A percentile compares a stretch with the other conserved stretches of the same genome.
phyloP scores from a whole-genome alignment of 495 filamentous ascomycete species.

The Penicillium macrosclerotiorum region DNA sequence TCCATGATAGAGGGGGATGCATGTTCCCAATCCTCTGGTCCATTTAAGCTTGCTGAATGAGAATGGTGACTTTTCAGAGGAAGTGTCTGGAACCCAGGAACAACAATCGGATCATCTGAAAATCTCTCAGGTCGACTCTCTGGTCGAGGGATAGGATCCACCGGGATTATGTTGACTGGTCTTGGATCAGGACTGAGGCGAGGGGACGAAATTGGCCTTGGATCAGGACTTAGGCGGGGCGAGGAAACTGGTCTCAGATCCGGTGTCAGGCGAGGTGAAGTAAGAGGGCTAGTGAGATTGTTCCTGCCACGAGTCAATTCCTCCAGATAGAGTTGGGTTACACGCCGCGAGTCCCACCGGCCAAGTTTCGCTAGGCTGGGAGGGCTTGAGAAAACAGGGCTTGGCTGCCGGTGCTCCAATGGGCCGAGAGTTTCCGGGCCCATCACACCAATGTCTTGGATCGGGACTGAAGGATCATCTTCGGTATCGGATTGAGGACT shows the following conservation, averaged over 20 bases:
- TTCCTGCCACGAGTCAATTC: slow-evolving; percentile 43
- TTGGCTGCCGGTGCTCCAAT: not conserved
- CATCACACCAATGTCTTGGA: slow-evolving; percentile 21
- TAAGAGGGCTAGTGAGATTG: slow-evolving; percentile 21
- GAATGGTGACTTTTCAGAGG: slow-evolving; percentile 16
- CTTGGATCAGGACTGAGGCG: no score
- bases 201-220: no score
- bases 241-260: no score
- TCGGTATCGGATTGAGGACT: slow-evolving; percentile 27
- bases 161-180: no score
- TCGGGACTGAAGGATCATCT: slow-evolving; percentile 11
- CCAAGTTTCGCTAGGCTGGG: slow-evolving; percentile 51
- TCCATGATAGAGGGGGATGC: slow-evolving; percentile 56
- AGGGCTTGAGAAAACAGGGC: slow-evolving; percentile 21
- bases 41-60: slow-evolving; percentile 43
- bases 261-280: slow-evolving; percentile 8
- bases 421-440: slow-evolving; percentile 18
- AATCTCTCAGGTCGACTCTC: slow-evolving; percentile 27
- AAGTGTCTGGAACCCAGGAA: slow-evolving; percentile 26
- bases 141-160: slow-evolving; percentile 18
- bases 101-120: slow-evolving; percentile 38
- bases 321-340: slow-evolving; percentile 53
- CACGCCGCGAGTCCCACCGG: slow-evolving; percentile 53
- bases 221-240: no score
- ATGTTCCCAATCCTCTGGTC: slow-evolving; percentile 52